A percentile compares a stretch with the other conserved stretches of the same genome.
Evolutionary conservation across 257 asterid genomes (phyloP).

Genomic region (Perilla frutescens): DNA sequence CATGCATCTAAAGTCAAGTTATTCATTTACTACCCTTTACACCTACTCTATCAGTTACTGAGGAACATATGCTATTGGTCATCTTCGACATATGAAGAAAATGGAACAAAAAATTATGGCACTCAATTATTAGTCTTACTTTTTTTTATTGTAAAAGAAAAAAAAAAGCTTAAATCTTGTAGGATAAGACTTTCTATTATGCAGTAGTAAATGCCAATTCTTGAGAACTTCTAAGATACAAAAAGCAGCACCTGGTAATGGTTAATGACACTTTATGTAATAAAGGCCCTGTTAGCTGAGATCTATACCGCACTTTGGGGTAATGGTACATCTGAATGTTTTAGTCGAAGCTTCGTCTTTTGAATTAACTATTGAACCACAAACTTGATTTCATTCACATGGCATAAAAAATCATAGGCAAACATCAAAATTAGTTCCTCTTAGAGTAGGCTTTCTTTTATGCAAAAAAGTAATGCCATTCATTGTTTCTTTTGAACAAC

Average conservation of each 20-base stretch:
- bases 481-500: not conserved
- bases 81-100: not conserved
- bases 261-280: not conserved
- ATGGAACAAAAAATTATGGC: not conserved
- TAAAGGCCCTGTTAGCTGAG: not conserved
- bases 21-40: not conserved
- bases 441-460: not conserved
- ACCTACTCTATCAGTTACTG: not conserved
- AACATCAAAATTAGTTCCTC: constrained; percentile 1
- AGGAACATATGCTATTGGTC: not conserved
- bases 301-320: not conserved
- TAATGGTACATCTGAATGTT: not conserved
- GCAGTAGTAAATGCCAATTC: constrained; percentile 13
- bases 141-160: constrained; percentile 6
- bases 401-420: not conserved
- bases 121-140: constrained; percentile 3
- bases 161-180: constrained; percentile 7
- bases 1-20: constrained; percentile 15
- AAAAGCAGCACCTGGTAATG: constrained; percentile 1
- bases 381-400: constrained; percentile 4
- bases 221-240: constrained; percentile 2
- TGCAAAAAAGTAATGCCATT: not conserved
- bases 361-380: not conserved
- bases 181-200: constrained; percentile 3
- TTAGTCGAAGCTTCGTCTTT: not conserved